Percentiles rank a stretch among this genome's conserved stretches.
Conservation (phyloP, 345 rosid genomes). For the Populus pruinosa region DNA sequence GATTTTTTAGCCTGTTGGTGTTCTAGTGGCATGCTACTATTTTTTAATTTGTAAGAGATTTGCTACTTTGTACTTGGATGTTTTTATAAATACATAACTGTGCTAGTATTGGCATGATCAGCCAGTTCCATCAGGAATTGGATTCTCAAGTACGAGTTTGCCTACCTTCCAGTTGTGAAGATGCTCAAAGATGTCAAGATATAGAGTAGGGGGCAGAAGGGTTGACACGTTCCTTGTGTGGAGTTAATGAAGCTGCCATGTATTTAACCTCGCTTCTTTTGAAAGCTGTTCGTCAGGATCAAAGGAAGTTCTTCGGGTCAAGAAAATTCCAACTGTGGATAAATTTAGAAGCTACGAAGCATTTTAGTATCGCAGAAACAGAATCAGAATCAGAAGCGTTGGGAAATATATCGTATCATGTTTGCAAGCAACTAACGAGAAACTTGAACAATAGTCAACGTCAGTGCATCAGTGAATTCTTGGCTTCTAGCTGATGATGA, state of each 20-base stretch:
- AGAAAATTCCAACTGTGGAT: neutral
- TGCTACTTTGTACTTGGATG: constrained; percentile 23
- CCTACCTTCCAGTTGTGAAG: neutral
- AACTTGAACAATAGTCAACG: neutral
- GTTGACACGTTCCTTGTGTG: neutral
- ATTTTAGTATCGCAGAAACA: too few relatives aligned
- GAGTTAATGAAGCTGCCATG: neutral
- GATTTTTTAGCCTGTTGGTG: constrained; percentile 29
- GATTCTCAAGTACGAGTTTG: neutral
- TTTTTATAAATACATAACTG: constrained; percentile 14
- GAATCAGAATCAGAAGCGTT: neutral
- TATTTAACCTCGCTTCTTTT: neutral
- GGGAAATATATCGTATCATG: neutral
- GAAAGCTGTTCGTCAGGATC: neutral
- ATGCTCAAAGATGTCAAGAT: neutral
- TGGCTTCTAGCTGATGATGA: neutral
- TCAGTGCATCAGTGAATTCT: neutral
- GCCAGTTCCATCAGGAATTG: neutral
- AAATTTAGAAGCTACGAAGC: neutral
- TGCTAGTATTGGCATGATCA: constrained; percentile 9
- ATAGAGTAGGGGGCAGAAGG: neutral
- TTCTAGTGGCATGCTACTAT: constrained; percentile 21
- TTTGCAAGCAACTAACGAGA: neutral
- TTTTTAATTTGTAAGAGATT: constrained; percentile 21
- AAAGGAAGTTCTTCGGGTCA: neutral